Base-by-base conservation (phyloP, 768 basidiomycete genomes). In the Mycena albidolilacea region DNA sequence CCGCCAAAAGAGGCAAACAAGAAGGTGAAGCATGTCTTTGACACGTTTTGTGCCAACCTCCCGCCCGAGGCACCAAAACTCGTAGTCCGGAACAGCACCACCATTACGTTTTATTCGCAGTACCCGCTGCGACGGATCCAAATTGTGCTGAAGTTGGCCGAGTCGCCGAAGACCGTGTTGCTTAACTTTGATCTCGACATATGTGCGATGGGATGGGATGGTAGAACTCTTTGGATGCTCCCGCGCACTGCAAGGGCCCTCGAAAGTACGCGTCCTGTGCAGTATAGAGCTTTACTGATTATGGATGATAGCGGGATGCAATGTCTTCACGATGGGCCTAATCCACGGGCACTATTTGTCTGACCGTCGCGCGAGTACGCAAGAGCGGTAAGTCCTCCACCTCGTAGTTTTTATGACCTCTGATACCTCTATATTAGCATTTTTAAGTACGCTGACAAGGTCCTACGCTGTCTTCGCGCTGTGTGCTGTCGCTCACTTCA, bases 161-260 rank as follows among this genome's bases (percentile, higher is more conserved):
- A 58, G 12, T 63, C 66, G 44, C 65, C 65, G 7, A 66, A 61
- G 38, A 44, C 38, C 8, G 66, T 72, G 14, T 61, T 67, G 41
- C 59, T 67, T 30, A 67, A 67, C 39, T 72, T 72, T 11, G 66
- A 72, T 38, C 71, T 72, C 14, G 71, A 72, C 21, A 19, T 72
- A 5, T 72, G 71, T 38, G 71, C 71, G 38, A 63, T 72, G 66
- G 71, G 64, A 15, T 72, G 71, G 71, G 71, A 72, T 35, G 71
- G 71, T 17, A 19, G 17, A 1, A 41, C 19, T 2, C 5, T 72
- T 55, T 72, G 66, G 71, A 68, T 72, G 65, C 65, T 67, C 14
- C 71, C 71, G 12, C 65, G 71, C 3, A 63, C 72, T 12, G 67
- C 67, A 6, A 62, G 72, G 2, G 72, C 72, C 44, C 67, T 73